Base-by-base conservation (phyloP, 768 basidiomycete species). In the Boletus subparvulus region DNA sequence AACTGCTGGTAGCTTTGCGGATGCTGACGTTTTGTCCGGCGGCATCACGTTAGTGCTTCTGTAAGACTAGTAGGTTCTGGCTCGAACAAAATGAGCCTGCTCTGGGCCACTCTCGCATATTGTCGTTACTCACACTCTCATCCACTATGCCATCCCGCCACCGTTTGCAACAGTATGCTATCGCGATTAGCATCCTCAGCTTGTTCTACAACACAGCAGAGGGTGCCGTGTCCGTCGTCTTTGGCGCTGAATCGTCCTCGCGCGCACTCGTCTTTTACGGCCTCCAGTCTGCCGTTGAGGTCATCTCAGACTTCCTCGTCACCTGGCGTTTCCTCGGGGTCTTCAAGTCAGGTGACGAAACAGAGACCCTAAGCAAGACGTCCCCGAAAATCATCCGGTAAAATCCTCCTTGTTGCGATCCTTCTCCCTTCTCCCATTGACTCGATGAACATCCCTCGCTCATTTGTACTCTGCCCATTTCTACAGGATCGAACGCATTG, bases 221-320 rank as follows among this genome's bases (percentile, higher is more conserved):
- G 53, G 79, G 79, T 10, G 72, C 68, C 1, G 46, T 80, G 16
- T 80, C 79, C 8, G 69, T 80, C 36, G 65, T 74, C 19, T 77
- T 80, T 48, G 79, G 80, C 1, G 69, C 73, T 50, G 78, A 79
- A 33, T 75, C 78, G 12, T 70, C 72, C 4, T 80, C 79, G 1
- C 71, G 67, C 6, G 73, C 80, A 8, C 73, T 80, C 40, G 66
- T 80, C 28, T 80, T 80, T 66, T 81, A 77, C 46, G 79, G 80
- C 1, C 72, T 81, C 16, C 80, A 80, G 42, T 80, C 79, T 0
- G 77, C 62, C 4, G 76, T 80, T 39, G 80, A 80, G 56, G 78
- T 80, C 35, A 65, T 75, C 48, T 80, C 79, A 19, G 72, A 78
- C 4, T 30, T 66, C 45, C 68, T 80, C 14, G 80, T 80, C 26